Percentiles rank a stretch among this genome's conserved stretches.
phyloP scores from a whole-genome alignment of 2,329 filamentous ascomycete genomes.

The Sclerotiophoma versabilis region DNA sequence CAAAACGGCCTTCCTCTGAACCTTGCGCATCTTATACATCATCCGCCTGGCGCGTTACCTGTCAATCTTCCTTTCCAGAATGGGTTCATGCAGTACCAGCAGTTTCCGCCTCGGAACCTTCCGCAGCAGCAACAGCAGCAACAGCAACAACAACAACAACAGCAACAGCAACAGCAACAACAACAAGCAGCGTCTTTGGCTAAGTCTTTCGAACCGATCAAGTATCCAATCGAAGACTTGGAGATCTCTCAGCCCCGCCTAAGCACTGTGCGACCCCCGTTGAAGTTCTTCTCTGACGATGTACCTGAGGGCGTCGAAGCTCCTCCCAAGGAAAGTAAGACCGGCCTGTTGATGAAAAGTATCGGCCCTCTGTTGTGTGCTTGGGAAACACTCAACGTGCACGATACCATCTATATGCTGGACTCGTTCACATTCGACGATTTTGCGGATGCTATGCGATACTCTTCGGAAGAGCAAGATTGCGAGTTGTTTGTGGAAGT shows the following conservation, averaged over 20 bases:
- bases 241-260: conserved; percentile 74
- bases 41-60: conserved; percentile 11
- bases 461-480: conserved; percentile 73
- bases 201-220: conserved; percentile 65
- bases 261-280: conserved; percentile 70
- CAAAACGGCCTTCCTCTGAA: conserved; percentile 27
- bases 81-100: conserved; percentile 21
- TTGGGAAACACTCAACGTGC: conserved; percentile 98
- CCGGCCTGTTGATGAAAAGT: conserved; percentile 78
- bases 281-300: conserved; percentile 80
- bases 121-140: conserved; percentile 53
- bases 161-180: conserved; percentile 53
- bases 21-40: conserved; percentile 27
- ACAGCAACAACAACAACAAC: conserved; percentile 50
- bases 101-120: conserved; percentile 31
- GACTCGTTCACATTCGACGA: conserved; percentile 99
- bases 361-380: conserved; percentile 87
- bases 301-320: conserved; percentile 49
- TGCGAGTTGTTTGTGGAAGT: conserved; percentile 90
- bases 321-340: conserved; percentile 46
- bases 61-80: conserved; percentile 18
- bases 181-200: conserved; percentile 60
- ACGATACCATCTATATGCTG: conserved; percentile 89
- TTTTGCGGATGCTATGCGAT: conserved; percentile 85
- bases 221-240: conserved; percentile 95